Conservation (phyloP, 2,329 filamentous ascomycete genomes). For the Cryphonectria carpinicola region DNA sequence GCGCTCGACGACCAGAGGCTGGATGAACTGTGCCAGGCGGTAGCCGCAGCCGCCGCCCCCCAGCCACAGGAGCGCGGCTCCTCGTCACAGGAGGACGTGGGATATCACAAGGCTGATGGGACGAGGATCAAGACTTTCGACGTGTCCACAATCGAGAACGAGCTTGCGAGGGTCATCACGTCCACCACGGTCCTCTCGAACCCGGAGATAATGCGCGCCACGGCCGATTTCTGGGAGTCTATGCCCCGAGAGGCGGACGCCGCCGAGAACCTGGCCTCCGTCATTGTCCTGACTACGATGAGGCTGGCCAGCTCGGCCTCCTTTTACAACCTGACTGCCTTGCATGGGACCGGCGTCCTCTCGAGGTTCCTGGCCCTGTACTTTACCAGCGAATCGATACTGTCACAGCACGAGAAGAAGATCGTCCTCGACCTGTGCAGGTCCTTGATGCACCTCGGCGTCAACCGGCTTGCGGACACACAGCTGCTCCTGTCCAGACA, state of each 20-base stretch:
- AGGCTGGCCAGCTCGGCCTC: constrained; percentile 62
- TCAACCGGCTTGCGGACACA: constrained; percentile 81
- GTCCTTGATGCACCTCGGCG: constrained; percentile 72
- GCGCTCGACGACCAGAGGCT: constrained; percentile 78
- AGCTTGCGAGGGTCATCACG: constrained; percentile 54
- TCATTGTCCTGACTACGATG: constrained; percentile 69
- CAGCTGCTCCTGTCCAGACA: constrained; percentile 68
- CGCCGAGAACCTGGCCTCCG: constrained; percentile 56
- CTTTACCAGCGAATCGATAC: constrained; percentile 55
- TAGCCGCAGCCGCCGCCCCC: constrained; percentile 36
- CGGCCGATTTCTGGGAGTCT: constrained; percentile 67
- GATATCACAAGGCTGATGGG: constrained; percentile 17
- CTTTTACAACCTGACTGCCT: constrained; percentile 68
- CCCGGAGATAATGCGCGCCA: constrained; percentile 64
- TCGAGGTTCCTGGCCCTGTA: constrained; percentile 67
- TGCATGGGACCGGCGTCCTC: constrained; percentile 74
- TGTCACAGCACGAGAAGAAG: constrained; percentile 59
- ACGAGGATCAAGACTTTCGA: constrained; percentile 15
- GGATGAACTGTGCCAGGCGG: constrained; percentile 66
- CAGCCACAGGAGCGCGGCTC: constrained; percentile 12
- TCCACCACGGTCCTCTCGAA: constrained; percentile 59
- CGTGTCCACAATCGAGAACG: constrained; percentile 39
- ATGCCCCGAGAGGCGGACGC: constrained; percentile 54
- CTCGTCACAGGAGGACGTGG: constrained; percentile 3
- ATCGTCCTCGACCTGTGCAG: constrained; percentile 70